Conservation (phyloP, 177 flowering plant species). For the Telopea speciosissima region DNA sequence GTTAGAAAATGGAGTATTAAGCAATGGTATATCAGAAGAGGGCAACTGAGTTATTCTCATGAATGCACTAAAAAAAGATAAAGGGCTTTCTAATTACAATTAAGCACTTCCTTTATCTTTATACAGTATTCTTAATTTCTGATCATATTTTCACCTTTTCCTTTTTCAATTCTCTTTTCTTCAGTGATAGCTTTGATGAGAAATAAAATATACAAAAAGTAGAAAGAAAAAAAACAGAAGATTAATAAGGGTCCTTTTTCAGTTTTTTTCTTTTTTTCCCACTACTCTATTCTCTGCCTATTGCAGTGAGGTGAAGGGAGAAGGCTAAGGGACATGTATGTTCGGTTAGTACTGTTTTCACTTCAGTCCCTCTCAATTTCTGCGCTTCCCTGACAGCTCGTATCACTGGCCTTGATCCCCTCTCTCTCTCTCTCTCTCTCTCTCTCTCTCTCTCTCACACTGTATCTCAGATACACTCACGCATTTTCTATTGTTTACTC, state of each 20-base stretch:
- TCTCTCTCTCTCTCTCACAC: not conserved
- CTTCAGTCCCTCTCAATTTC: conserved; percentile 44
- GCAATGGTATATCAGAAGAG: no score
- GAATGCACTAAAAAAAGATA: no score
- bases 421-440: conserved; percentile 17
- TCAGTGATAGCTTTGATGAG: not conserved
- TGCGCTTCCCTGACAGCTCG: conserved; percentile 36
- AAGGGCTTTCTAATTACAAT: no score
- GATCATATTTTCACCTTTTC: not conserved
- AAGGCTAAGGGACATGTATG: conserved; percentile 11
- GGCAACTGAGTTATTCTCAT: no score
- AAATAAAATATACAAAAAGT: not conserved
- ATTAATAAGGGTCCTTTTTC: not conserved
- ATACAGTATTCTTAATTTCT: no score
- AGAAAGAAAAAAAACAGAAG: not conserved
- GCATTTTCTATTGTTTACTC: conserved; percentile 10
- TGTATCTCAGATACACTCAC: no score
- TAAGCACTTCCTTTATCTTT: no score
- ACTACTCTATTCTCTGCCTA: not conserved
- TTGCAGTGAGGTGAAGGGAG: not conserved
- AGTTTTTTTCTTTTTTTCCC: not conserved
- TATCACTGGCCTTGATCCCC: conserved; percentile 27
- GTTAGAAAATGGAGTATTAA: no score
- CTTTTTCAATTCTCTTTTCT: not conserved
- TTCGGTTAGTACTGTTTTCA: conserved; percentile 10